phyloP scores from a whole-genome alignment of 2,329 filamentous ascomycete genomes.

The Xylariaceae sp. region DNA sequence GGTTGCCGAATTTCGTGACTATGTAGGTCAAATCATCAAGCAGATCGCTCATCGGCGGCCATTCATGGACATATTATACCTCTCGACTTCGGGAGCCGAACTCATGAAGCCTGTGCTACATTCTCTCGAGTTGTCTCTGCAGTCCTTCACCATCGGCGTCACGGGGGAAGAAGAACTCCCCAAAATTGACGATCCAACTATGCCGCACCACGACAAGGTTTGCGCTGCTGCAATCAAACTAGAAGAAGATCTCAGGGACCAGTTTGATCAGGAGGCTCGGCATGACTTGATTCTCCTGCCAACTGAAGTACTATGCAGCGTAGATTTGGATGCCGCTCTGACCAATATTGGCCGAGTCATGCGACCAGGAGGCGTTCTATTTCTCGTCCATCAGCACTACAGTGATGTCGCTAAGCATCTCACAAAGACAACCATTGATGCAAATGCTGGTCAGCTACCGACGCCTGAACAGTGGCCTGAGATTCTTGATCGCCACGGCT shows the following conservation, averaged over 20 bases:
- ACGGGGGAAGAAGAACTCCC: conserved; percentile 15
- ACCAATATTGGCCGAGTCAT: conserved; percentile 30
- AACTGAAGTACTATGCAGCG: conserved; percentile 30
- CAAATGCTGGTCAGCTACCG: neutral
- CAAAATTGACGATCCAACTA: neutral
- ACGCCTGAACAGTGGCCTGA: conserved; percentile 34
- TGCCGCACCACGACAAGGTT: conserved; percentile 8
- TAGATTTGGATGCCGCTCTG: conserved; percentile 18
- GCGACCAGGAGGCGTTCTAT: conserved; percentile 37
- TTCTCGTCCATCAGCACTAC: conserved; percentile 22
- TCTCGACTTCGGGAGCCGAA: conserved; percentile 30
- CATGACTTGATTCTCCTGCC: conserved; percentile 35
- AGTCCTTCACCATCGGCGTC: conserved; percentile 27
- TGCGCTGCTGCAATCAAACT: conserved; percentile 22
- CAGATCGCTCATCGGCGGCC: conserved; percentile 40
- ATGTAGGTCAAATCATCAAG: conserved; percentile 31
- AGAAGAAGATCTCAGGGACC: conserved; percentile 6
- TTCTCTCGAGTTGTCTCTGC: conserved; percentile 31
- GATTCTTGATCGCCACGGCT: conserved; percentile 32
- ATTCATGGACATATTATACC: conserved; percentile 36
- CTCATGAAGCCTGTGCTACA: conserved; percentile 31
- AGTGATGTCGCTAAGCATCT: conserved; percentile 1
- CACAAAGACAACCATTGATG: conserved; percentile 17
- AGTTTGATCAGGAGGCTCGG: conserved; percentile 9
- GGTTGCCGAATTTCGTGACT: conserved; percentile 29